Base-by-base conservation (phyloP, 2,329 filamentous ascomycete genomes). In the Whalleya microplaca region DNA sequence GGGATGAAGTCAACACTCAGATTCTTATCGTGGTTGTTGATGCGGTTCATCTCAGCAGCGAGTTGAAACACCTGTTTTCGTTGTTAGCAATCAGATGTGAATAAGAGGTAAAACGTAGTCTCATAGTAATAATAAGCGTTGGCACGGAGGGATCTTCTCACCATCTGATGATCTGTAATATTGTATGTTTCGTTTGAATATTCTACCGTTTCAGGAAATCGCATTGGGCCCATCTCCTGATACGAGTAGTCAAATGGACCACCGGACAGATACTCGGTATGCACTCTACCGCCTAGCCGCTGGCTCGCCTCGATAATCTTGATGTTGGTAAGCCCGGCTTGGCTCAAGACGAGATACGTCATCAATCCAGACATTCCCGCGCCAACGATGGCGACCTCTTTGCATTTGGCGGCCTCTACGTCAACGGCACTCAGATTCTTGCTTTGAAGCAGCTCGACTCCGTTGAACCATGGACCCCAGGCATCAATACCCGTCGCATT, bases 181-280 rank as follows among this genome's bases (percentile, higher is more conserved):
- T 84, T 79, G 59, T 75, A 73, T 0, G 81, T 86, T 64, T 82
- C 76, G 59, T 85, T 84, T n/a, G 75, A 75, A 2, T 78, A 77
- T 23, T 78, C 77, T 2, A 78, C 68, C 2, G 76, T 78, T 16
- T 82, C 75, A 0, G 86, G 86, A 61, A 89, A 84, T 2, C 85
- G 75, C 85, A 89, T 88, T 0, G 85, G 84, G 0, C 86, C 86
- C 83, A 80, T 80, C 66, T 88, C 86, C 64, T 88, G 85, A 68
- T 89, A 89, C 19, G 85, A 84, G 65, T 89, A 88, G 58, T 88
- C 78, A 19, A 81, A 80, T 0, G 84, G 83, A 0, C 77, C 82
- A 3, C 80, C 82, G 2, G 80, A 79, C 1, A 89, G 77, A 52
- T 89, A 89, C 52, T 79, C 79, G 1, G 86, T 89, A 54, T 84